Base-by-base conservation (phyloP, 176 grass and related monocot species). In the Eragrostis nindensis region DNA sequence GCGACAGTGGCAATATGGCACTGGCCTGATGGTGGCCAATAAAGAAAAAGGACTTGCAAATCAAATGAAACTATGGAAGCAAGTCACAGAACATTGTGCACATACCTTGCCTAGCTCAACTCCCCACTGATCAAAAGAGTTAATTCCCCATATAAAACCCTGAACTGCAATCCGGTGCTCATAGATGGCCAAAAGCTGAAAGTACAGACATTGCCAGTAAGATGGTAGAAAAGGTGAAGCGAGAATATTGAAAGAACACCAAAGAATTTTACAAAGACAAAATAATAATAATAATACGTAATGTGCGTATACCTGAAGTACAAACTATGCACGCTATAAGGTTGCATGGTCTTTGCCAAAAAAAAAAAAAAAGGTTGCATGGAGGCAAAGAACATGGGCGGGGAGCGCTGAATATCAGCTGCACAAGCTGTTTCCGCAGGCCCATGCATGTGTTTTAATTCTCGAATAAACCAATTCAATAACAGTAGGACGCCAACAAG, bases 41-140 rank as follows among this genome's bases (percentile, higher is more conserved):
- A 1, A 62, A 79, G 75, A 27, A 70, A 29, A 62, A 62, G 5
- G 9, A 68, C 7, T 12, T 85, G 48, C 30, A 39, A 61, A 89
- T 36, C 45, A 54, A 75, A 68, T 11, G 21, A 16, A 85, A 40
- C 39, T 71, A 54, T 50, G 10, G 62, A 39, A 52, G 5, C 5
- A 48, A 29, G 32, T 63, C 75, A 32, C 6, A 78, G 53, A 85
- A 62, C 46, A 62, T 78, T 24, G 79, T 67, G 68, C 18, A 83
- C 65, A 80, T 63, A 99, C 97, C 93, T 99, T 99, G 84, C 93
- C 93, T 50, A 99, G 81, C 59, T 99, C 97, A 77, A 99, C 97
- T 84, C 93, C 97, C 97, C 93, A 96, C 54, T 99, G 97, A 73
- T 99, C 97, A 74, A 96, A 99, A 2, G 93, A 99, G 82, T 99